Conservation (phyloP, 2,329 filamentous ascomycete genomes). For the Pseudocercospora vitis region DNA sequence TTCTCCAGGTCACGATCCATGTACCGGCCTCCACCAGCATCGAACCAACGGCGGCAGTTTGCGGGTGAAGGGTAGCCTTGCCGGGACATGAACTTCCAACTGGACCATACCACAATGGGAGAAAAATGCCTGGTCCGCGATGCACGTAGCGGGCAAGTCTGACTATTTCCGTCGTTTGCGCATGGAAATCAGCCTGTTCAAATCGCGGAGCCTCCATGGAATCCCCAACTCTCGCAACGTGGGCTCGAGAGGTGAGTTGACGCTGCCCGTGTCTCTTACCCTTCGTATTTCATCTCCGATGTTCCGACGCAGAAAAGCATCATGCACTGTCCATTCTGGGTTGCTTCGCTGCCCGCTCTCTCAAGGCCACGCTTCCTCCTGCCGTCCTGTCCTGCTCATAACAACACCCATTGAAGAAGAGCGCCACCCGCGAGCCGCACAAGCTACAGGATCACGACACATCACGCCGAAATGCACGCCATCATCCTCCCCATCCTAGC, state of each 20-base stretch:
- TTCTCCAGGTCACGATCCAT: not conserved
- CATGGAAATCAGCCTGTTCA: not conserved
- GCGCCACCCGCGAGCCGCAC: too few relatives aligned
- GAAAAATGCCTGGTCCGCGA: not conserved
- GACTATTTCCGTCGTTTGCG: too few relatives aligned
- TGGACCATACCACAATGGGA: not conserved
- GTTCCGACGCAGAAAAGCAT: too few relatives aligned
- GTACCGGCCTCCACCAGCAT: not conserved
- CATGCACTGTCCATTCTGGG: too few relatives aligned
- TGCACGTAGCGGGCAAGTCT: too few relatives aligned
- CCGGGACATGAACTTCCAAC: not conserved
- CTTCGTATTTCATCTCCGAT: not conserved
- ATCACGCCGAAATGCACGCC: not conserved
- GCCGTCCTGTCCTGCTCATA: not conserved
- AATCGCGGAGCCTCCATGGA: not conserved
- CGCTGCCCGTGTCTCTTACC: too few relatives aligned
- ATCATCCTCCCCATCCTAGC: not conserved
- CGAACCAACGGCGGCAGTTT: constrained; percentile 4
- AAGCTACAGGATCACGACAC: not conserved
- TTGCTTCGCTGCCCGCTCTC: too few relatives aligned
- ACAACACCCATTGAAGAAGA: too few relatives aligned
- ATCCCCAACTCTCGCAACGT: not conserved
- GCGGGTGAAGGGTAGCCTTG: not conserved
- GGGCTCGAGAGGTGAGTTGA: too few relatives aligned
- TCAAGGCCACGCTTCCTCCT: too few relatives aligned